Evolutionary conservation across 106 monocot genomes (phyloP).

Genomic region (Cymbidium sinense): DNA sequence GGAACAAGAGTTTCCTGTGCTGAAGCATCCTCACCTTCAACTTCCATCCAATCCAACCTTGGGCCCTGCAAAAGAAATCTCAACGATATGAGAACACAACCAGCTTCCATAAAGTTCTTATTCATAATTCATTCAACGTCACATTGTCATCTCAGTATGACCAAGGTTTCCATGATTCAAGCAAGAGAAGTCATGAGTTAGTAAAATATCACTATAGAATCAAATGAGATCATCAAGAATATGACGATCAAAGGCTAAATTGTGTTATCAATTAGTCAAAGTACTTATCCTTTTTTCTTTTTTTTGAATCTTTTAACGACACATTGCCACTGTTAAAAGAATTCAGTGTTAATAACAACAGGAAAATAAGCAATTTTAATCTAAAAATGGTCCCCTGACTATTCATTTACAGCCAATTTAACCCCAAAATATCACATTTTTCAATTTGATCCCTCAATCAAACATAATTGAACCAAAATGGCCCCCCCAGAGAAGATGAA

Average conservation of each 20-base stretch:
- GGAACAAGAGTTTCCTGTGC: neutral
- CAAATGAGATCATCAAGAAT: neutral
- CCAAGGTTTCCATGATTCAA: neutral
- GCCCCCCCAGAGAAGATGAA: neutral
- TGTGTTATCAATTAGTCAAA: too few species aligned
- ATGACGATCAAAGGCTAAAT: neutral
- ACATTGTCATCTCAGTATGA: neutral
- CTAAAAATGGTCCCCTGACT: too few species aligned
- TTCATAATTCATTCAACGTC: neutral
- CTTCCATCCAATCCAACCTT: conserved; percentile 8
- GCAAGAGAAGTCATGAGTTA: neutral
- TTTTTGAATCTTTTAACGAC: too few species aligned
- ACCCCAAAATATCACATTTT: too few species aligned
- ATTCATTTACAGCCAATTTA: too few species aligned
- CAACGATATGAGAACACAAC: neutral
- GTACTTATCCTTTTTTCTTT: too few species aligned
- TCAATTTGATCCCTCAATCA: too few species aligned
- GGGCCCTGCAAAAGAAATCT: conserved; percentile 4
- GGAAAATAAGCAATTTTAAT: too few species aligned
- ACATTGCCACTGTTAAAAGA: too few species aligned
- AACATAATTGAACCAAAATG: too few species aligned
- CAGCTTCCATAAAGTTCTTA: neutral
- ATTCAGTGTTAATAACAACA: too few species aligned
- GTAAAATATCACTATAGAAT: neutral
- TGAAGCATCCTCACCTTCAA: neutral